Percentiles rank a stretch among this genome's conserved stretches.
Evolutionary conservation across 2,329 filamentous ascomycete species (phyloP).

Genomic region (Nemania sp.): DNA sequence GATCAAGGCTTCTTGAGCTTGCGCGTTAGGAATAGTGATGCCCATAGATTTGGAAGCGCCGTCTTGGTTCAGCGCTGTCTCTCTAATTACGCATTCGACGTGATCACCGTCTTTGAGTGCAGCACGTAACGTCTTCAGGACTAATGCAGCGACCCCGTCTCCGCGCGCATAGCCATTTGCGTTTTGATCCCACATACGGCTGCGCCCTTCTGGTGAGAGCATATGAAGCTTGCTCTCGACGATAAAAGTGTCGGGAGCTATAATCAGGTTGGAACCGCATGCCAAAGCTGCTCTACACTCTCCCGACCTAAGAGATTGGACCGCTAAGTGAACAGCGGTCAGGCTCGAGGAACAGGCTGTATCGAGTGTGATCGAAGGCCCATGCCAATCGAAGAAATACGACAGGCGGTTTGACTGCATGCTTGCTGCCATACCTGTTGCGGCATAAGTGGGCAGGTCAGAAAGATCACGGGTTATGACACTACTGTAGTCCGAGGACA

Average conservation of each 20-base stretch:
- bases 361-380: not conserved
- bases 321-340: not conserved
- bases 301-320: not conserved
- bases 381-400: slow-evolving; percentile 2
- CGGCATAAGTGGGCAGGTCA: not conserved
- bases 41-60: not conserved
- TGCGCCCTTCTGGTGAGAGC: slow-evolving; percentile 26
- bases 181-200: slow-evolving; percentile 27
- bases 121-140: slow-evolving; percentile 47
- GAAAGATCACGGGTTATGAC: not conserved
- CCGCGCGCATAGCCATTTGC: slow-evolving; percentile 34
- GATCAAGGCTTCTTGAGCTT: not conserved
- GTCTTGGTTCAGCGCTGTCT: slow-evolving; percentile 3
- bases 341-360: not conserved
- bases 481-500: not conserved
- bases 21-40: not conserved
- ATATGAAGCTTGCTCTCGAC: slow-evolving; percentile 18
- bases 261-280: not conserved
- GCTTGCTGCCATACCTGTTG: not conserved
- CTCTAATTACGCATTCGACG: not conserved
- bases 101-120: not conserved
- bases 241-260: not conserved
- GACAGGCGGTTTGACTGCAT: not conserved
- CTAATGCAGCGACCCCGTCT: slow-evolving; percentile 36
- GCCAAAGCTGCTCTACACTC: not conserved